Conservation (phyloP, 192 early-diverging fungal species). For the Kappamyces sp. region DNA sequence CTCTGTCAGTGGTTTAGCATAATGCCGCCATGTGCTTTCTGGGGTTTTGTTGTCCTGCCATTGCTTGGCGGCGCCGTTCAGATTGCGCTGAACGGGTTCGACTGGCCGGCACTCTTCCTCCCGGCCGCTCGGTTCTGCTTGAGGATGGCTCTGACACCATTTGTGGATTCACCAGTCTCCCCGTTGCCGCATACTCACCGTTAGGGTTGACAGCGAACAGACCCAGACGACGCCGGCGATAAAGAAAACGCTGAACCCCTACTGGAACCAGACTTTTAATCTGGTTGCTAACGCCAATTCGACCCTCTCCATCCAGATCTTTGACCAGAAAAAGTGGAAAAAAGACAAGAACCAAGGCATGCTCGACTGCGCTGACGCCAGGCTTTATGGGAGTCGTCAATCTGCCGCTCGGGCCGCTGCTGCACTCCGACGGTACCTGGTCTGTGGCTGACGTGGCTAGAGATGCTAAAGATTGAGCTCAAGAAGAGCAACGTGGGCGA, state of each 20-base stretch:
- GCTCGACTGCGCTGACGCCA: too few species aligned
- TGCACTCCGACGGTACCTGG: slow-evolving; percentile 55
- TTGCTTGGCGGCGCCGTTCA: not conserved
- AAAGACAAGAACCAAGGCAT: slow-evolving; percentile 47
- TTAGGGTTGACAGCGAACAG: slow-evolving; percentile 84
- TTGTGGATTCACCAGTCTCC: not conserved
- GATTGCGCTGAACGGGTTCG: too few species aligned
- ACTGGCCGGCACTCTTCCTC: too few species aligned
- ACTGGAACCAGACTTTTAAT: slow-evolving; percentile 92
- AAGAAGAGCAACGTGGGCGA: slow-evolving; percentile 80
- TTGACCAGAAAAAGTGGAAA: slow-evolving; percentile 97
- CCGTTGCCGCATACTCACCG: not conserved
- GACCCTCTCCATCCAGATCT: slow-evolving; percentile 88
- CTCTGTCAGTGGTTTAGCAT: too few species aligned
- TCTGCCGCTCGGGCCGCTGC: slow-evolving; percentile 72
- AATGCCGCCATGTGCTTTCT: not conserved
- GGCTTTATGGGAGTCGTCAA: slow-evolving; percentile 92
- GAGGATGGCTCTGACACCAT: not conserved
- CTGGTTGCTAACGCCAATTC: slow-evolving; percentile 68
- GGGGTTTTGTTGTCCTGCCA: not conserved
- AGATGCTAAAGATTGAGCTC: slow-evolving; percentile 85
- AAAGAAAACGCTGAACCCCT: slow-evolving; percentile 87
- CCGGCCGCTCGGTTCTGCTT: not conserved
- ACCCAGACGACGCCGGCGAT: slow-evolving; percentile 82
- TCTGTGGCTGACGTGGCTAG: slow-evolving; percentile 33